These are phyloP conservation scores for Chrysoporthe austroafricana DNA, from an alignment of 2,329 filamentous ascomycete species.

Conservation along the genomic window DNA sequence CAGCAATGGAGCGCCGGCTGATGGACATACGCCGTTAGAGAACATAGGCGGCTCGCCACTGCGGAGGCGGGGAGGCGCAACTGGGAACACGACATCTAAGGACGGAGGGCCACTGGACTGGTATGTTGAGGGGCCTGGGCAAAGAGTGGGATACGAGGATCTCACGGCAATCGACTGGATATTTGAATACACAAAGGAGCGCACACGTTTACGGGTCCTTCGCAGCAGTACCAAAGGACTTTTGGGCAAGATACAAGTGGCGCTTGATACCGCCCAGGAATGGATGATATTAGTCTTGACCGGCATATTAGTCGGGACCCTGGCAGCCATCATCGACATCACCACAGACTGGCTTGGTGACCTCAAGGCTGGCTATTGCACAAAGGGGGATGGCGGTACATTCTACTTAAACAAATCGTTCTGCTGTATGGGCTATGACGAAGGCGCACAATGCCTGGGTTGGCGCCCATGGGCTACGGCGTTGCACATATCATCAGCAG, in stretches of 20 bases:
- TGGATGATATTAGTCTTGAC: conserved; percentile 89
- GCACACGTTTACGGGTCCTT: conserved; percentile 81
- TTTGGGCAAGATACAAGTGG: conserved; percentile 70
- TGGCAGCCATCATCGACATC: conserved; percentile 89
- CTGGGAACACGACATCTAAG: conserved; percentile 40
- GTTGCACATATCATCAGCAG: conserved; percentile 65
- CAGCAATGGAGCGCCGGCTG: conserved; percentile 18
- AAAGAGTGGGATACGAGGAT: conserved; percentile 92
- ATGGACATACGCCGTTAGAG: conserved; percentile 3
- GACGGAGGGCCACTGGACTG: conserved; percentile 69
- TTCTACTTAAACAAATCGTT: conserved; percentile 93
- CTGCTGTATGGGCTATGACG: conserved; percentile 91
- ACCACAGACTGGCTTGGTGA: conserved; percentile 93
- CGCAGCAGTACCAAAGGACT: conserved; percentile 71
- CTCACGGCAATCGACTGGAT: conserved; percentile 99
- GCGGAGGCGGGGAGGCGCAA: conserved; percentile 14
- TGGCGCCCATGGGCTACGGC: conserved; percentile 87
- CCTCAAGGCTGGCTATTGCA: conserved; percentile 87
- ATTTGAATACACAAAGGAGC: conserved; percentile 96
- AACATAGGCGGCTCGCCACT: conserved; percentile 22
- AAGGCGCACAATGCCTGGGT: conserved; percentile 77
- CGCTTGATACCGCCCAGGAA: conserved; percentile 85
- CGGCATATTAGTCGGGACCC: conserved; percentile 78
- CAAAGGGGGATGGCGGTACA: conserved; percentile 74
- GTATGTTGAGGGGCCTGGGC: conserved; percentile 86